Base-by-base conservation (phyloP, 2,329 filamentous ascomycete species). In the Fusarium concolor region DNA sequence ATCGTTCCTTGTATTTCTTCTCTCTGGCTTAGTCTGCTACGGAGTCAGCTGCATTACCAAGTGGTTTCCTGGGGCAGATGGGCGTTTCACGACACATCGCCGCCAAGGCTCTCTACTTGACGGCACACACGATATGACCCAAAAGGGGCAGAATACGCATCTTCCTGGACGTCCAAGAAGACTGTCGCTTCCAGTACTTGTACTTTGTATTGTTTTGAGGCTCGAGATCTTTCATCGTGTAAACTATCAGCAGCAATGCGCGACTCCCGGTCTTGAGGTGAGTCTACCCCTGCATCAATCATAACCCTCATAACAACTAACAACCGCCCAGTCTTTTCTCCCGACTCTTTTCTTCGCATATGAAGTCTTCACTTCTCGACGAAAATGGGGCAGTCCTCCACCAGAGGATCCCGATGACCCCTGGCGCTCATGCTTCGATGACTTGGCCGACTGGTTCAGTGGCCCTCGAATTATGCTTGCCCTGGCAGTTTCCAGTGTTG, bases 231-330 rank as follows among this genome's bases (percentile, higher is more conserved):
- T 84, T 35, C 79, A 85, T 51, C 76, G 74, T 31, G 80, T 86
- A 2, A 79, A 82, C 15, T 75, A 76, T 26, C 79, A 83, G 59
- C 79, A 85, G 35, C 85, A 87, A 73, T 88, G 86, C 70, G 79
- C 84, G 9, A 77, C 75, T 14, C 77, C 81, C 20, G 85, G 85
- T 4, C 68, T 87, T 17, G 84, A 87, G 80, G 85, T 79, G 65
- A 62, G 71, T 33, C 33, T 24, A 29, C 15, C 6, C 15, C n/a
- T 37, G 14, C 15, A 6, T 15, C 17, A 33, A 28, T 49, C 14
- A 28, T n/a, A 35, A 17, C 28, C 14, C 17, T 20, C 31, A 8
- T 42, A 5, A 42, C 50, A 10, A n/a, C 50, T 71, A 11, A 67
- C 56, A 63, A 33, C 6, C n/a, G 10, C 17, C 10, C 49, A 85